A percentile compares a stretch with the other conserved stretches of the same genome.
These are phyloP conservation scores for Amorphotheca resinae DNA, from an alignment of 495 filamentous ascomycete species.

Conservation along the genomic window DNA sequence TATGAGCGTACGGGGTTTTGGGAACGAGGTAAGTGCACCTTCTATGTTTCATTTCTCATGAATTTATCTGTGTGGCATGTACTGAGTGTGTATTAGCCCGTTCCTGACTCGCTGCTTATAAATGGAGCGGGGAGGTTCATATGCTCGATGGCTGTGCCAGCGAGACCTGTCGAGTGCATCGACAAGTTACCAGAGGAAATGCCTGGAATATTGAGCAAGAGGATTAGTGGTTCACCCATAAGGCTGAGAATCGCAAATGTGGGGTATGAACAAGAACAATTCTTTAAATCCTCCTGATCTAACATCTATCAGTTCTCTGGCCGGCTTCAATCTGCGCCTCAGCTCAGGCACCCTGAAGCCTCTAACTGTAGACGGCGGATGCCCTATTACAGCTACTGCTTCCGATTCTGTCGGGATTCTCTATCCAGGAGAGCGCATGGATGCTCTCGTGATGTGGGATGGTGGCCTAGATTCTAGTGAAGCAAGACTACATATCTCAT, in stretches of 20 bases:
- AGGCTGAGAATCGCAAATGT: constrained; percentile 12
- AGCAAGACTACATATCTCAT: constrained; percentile 19
- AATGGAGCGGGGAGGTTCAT: constrained; percentile 37
- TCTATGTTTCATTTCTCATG: neutral
- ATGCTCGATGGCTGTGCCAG: constrained; percentile 36
- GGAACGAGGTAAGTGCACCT: constrained; percentile 23
- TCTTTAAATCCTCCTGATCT: neutral
- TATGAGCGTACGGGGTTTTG: constrained; percentile 30
- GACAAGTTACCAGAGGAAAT: neutral
- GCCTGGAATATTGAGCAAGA: neutral
- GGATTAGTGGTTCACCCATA: neutral
- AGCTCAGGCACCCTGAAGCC: constrained; percentile 22
- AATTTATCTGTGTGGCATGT: neutral
- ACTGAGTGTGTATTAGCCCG: constrained; percentile 25
- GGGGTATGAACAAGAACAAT: constrained; percentile 1
- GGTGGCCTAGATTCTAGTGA: neutral
- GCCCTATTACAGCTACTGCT: constrained; percentile 19
- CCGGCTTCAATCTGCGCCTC: constrained; percentile 30
- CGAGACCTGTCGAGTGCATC: constrained; percentile 33
- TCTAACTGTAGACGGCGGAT: constrained; percentile 32
- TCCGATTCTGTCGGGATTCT: constrained; percentile 30
- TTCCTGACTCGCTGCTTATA: constrained; percentile 38
- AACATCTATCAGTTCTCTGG: constrained; percentile 27
- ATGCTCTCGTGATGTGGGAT: constrained; percentile 26
- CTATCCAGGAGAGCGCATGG: constrained; percentile 39